Percentiles rank a stretch among this genome's conserved stretches.
phyloP scores from a whole-genome alignment of 345 rosid species.

The Lepidium sativum region DNA sequence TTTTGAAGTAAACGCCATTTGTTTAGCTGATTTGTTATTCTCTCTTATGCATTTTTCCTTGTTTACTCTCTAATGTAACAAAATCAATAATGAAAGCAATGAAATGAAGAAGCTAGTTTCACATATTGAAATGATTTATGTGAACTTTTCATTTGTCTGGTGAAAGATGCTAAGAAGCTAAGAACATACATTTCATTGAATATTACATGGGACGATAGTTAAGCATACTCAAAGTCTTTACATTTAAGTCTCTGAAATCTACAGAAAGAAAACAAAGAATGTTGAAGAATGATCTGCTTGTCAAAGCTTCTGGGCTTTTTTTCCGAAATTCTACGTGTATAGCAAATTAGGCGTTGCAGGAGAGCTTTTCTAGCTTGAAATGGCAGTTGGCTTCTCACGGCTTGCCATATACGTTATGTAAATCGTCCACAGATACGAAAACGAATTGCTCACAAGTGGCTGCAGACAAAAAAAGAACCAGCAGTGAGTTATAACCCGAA shows the following conservation, averaged over 20 bases:
- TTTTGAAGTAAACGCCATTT: background rate
- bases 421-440: conserved; percentile 85
- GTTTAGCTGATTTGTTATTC: conserved; percentile 6
- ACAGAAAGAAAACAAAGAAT: conserved; percentile 16
- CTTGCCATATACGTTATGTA: conserved; percentile 87
- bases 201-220: conserved; percentile 2
- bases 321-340: background rate
- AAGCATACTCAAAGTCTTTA: conserved; percentile 6
- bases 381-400: conserved; percentile 40
- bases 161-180: background rate
- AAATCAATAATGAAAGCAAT: conserved; percentile 17
- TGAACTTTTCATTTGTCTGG: background rate
- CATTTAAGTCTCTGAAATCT: background rate
- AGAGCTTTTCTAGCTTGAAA: conserved; percentile 24
- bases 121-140: background rate
- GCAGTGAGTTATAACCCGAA: background rate
- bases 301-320: background rate
- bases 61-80: conserved; percentile 15
- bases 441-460: conserved; percentile 89
- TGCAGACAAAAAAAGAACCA: conserved; percentile 22
- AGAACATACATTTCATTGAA: conserved; percentile 3
- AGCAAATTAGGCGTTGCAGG: background rate
- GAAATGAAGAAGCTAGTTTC: background rate
- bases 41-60: background rate
- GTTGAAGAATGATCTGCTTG: conserved; percentile 3